Conservation (phyloP, 106 monocot species). For the Acorus gramineus region DNA sequence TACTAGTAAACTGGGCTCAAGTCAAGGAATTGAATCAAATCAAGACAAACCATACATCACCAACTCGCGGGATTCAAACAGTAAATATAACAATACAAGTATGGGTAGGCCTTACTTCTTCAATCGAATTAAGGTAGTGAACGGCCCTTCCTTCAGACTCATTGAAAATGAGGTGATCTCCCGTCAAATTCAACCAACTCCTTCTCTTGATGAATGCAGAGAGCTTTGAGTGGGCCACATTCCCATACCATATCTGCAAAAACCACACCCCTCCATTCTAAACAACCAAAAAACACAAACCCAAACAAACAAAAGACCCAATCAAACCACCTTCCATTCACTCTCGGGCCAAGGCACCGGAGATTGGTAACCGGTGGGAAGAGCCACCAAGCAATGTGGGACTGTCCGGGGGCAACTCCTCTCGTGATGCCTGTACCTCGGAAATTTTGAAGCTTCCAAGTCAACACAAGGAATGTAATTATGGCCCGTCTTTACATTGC, state of each 20-base stretch:
- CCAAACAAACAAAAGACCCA: neutral
- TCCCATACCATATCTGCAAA: constrained; percentile 65
- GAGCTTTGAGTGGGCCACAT: constrained; percentile 74
- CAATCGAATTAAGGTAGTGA: constrained; percentile 69
- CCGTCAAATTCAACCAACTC: constrained; percentile 61
- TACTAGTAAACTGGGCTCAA: too few relatives aligned
- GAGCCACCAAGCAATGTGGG: constrained; percentile 53
- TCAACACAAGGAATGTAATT: constrained; percentile 75
- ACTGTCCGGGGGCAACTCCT: constrained; percentile 61
- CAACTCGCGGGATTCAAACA: too few relatives aligned
- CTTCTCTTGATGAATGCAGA: constrained; percentile 45
- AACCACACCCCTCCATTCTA: neutral
- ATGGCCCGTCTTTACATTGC: constrained; percentile 40
- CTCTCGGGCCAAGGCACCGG: constrained; percentile 79
- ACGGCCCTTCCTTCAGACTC: constrained; percentile 50
- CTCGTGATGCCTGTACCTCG: constrained; percentile 56
- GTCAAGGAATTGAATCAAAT: neutral
- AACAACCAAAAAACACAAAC: neutral
- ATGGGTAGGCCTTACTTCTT: constrained; percentile 47
- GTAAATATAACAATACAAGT: too few relatives aligned
- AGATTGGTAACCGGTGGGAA: constrained; percentile 49
- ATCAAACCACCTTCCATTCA: constrained; percentile 41
- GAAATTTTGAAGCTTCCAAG: constrained; percentile 47
- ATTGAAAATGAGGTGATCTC: constrained; percentile 49
- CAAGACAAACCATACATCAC: too few relatives aligned